Base-by-base conservation (phyloP, 2,329 filamentous ascomycete genomes). In the Sarocladium oryzae region DNA sequence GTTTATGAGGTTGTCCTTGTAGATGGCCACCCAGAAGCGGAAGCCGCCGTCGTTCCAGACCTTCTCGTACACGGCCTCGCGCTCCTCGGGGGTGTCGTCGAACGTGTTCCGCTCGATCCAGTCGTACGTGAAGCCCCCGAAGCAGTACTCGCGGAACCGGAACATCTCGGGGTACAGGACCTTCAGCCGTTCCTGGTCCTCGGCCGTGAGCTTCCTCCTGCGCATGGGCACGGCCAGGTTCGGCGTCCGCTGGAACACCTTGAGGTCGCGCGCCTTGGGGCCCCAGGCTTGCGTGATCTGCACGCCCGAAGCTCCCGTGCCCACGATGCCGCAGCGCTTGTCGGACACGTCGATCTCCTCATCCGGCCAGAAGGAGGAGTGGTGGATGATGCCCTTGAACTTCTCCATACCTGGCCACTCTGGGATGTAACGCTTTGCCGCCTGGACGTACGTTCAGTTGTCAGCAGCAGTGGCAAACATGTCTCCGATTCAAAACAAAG, bases 161-260 rank as follows among this genome's bases (percentile, higher is more conserved):
- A 81, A 85, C 2, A 86, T 66, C 49, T 75, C 66, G 0, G 66
- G 69, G 48, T 80, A 79, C 32, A 61, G 64, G 7, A 55, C 56
- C 56, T 77, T 77, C 20, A 57, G 60, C 2, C 59, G 58, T 21
- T 78, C 66, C 57, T 85, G 63, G 4, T 63, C 63, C 3, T 61
- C 57, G 1, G 48, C 51, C 0, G 58, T 56, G 24, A 84, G 66
- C 1, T 66, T 36, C 2, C 69, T 65, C 52, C 76, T 73, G 2
- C 74, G 70, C 79, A 87, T 84, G 0, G 82, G 82, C 0, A 86
- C 58, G 0, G 79, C 80, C 6, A 84, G 67, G 53, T 86, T 87
- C 0, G 84, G 84, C 1, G 82, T 86, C 10, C 84, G 75, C 58
- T 86, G 82, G 62, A 86, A 85, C 32, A 87, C 78, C 2, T 66